These are phyloP conservation scores for Microbotryum lychnidis-dioicae DNA, from an alignment of 1,284 basidiomycete species.

Conservation along the genomic window DNA sequence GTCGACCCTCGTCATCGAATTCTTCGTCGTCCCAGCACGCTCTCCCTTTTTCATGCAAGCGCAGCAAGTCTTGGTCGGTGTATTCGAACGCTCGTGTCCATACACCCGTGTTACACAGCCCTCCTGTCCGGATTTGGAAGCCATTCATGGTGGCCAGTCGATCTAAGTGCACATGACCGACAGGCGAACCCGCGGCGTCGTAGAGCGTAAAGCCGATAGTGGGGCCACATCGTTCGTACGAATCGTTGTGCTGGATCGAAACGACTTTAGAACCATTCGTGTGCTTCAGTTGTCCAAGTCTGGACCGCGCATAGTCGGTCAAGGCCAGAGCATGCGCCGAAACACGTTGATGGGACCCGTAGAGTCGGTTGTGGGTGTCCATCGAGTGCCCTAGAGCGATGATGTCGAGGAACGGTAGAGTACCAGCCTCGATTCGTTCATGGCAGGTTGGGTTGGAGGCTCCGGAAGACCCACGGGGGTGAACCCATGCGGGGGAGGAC, in stretches of 20 bases:
- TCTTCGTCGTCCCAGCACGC: conserved; percentile 31
- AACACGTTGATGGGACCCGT: conserved; percentile 56
- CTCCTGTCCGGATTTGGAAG: conserved; percentile 68
- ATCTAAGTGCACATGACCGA: conserved; percentile 47
- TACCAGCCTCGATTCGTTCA: conserved; percentile 55
- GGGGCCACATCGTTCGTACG: conserved; percentile 9
- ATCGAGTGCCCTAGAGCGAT: conserved; percentile 65
- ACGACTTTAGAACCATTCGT: conserved; percentile 52
- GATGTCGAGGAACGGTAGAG: conserved; percentile 66
- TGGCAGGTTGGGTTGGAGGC: conserved; percentile 10
- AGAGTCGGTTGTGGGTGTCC: conserved; percentile 64
- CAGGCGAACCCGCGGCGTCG: conserved; percentile 43
- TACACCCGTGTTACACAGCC: conserved; percentile 75
- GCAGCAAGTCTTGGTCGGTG: conserved; percentile 10
- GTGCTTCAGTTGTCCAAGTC: conserved; percentile 44
- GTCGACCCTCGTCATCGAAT: conserved; percentile 8
- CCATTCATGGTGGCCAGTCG: conserved; percentile 23
- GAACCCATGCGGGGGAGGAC: conserved; percentile 42
- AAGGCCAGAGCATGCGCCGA: conserved; percentile 51
- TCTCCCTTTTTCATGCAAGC: conserved; percentile 5
- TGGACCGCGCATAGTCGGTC: conserved; percentile 43
- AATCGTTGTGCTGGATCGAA: conserved; percentile 47
- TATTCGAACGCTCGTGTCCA: conserved; percentile 61
- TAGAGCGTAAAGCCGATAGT: conserved; percentile 22
- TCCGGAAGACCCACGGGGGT: conserved; percentile 18